These are phyloP conservation scores for Polytrichum commune DNA, from an alignment of 225 moss, liverwort and hornwort genomes.

Conservation along the genomic window DNA sequence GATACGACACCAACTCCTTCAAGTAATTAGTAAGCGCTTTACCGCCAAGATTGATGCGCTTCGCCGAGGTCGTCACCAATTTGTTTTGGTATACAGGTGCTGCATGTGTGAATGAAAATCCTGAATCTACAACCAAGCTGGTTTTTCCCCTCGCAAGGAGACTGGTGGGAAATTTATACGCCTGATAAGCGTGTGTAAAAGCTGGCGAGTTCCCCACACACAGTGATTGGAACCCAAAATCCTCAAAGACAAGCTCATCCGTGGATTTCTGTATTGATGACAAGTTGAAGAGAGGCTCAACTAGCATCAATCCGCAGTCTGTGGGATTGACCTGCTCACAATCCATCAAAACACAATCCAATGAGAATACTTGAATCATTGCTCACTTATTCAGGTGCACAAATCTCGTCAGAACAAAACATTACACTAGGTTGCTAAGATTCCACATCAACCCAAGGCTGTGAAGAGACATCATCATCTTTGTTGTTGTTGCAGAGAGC, in stretches of 20 bases:
- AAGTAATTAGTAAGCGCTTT: slow-evolving; percentile 96
- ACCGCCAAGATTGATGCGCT: slow-evolving; percentile 86
- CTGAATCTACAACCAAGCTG: slow-evolving; percentile 90
- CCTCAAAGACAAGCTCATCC: slow-evolving; percentile 93
- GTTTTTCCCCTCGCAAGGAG: slow-evolving; percentile 70
- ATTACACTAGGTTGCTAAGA: too few species aligned
- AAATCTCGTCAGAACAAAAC: too few species aligned
- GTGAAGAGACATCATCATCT: too few species aligned
- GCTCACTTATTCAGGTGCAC: too few species aligned
- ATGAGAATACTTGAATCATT: too few species aligned
- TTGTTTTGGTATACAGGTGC: slow-evolving; percentile 78
- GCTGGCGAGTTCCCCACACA: slow-evolving; percentile 77
- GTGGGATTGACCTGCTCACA: slow-evolving; percentile 50
- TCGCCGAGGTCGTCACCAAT: slow-evolving; percentile 64
- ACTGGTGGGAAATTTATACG: slow-evolving; percentile 47
- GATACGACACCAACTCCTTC: slow-evolving; percentile 91
- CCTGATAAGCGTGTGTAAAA: slow-evolving; percentile 75
- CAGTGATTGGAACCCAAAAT: slow-evolving; percentile 89
- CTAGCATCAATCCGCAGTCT: slow-evolving; percentile 80
- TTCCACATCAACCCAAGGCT: too few species aligned
- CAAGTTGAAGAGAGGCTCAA: slow-evolving; percentile 87
- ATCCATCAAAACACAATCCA: neutral
- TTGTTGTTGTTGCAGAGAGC: too few species aligned
- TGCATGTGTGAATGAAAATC: slow-evolving; percentile 96
- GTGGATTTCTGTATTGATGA: slow-evolving; percentile 83